Evolutionary conservation across 2,329 filamentous ascomycete genomes (phyloP).

Genomic region (Paecilomyces dactylethromorphus): DNA sequence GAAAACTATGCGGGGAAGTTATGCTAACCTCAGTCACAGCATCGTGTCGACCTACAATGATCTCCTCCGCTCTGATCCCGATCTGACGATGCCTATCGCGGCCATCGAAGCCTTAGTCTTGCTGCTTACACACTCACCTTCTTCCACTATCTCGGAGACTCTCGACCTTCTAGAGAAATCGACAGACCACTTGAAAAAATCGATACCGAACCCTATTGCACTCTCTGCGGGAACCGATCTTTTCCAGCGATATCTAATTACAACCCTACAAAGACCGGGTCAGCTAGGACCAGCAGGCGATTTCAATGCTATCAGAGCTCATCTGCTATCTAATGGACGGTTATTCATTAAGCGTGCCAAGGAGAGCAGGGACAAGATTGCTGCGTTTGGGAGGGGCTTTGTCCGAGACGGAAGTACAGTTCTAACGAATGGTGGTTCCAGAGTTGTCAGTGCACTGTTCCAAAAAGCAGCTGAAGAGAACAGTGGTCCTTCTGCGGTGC

Average conservation of each 20-base stretch:
- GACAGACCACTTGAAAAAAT: conserved; percentile 68
- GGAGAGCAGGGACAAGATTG: conserved; percentile 76
- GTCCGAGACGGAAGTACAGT: conserved; percentile 72
- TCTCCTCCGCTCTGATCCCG: conserved; percentile 62
- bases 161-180: conserved; percentile 76
- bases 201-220: conserved; percentile 81
- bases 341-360: conserved; percentile 84
- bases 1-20: neutral
- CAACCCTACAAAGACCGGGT: conserved; percentile 55
- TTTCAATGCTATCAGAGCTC: conserved; percentile 76
- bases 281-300: conserved; percentile 50
- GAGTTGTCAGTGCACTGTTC: conserved; percentile 75
- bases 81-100: conserved; percentile 91
- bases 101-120: conserved; percentile 88
- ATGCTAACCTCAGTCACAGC: conserved; percentile 25
- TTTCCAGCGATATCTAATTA: conserved; percentile 89
- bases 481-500: conserved; percentile 49
- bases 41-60: conserved; percentile 61
- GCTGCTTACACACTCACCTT: conserved; percentile 70
- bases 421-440: conserved; percentile 82
- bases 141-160: conserved; percentile 88
- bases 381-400: conserved; percentile 69
- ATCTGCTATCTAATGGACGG: conserved; percentile 77
- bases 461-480: conserved; percentile 64
- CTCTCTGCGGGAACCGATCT: conserved; percentile 90